Evolutionary conservation across 164 flowering plant species (phyloP).

Genomic region (Tetrastigma voinierianum): DNA sequence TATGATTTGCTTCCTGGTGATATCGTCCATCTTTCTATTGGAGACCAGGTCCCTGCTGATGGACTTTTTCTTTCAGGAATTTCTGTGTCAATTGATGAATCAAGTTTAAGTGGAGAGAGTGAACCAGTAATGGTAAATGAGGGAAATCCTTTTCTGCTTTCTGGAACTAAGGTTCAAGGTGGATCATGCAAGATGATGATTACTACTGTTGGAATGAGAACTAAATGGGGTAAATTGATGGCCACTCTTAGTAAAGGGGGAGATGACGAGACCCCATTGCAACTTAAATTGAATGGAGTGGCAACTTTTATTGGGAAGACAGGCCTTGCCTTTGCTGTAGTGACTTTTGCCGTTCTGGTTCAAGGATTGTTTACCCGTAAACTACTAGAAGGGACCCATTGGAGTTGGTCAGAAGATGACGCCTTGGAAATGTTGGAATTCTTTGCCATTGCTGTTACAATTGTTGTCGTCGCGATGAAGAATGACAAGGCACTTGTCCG

Average conservation of each 20-base stretch:
- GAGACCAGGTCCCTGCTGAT: conserved; percentile 87
- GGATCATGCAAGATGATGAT: conserved; percentile 82
- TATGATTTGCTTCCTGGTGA: conserved; percentile 80
- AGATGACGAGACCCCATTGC: conserved; percentile 84
- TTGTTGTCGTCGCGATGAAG: conserved; percentile 91
- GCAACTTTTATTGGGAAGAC: conserved; percentile 84
- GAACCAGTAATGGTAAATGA: conserved; percentile 59
- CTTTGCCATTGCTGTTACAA: conserved; percentile 79
- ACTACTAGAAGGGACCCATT: conserved; percentile 42
- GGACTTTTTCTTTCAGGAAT: conserved; percentile 78
- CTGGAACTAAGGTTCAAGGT: conserved; percentile 79
- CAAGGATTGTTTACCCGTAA: conserved; percentile 56
- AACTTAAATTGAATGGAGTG: conserved; percentile 83
- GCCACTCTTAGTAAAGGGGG: conserved; percentile 89
- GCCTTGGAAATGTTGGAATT: conserved; percentile 60
- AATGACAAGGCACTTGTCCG: conserved; percentile 79
- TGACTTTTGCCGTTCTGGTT: conserved; percentile 76
- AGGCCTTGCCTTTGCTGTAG: conserved; percentile 72
- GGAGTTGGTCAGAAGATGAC: conserved; percentile 68
- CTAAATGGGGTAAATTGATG: conserved; percentile 89
- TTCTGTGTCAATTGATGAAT: conserved; percentile 67
- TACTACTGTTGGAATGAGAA: conserved; percentile 84
- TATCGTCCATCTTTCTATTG: conserved; percentile 71
- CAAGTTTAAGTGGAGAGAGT: conserved; percentile 81
- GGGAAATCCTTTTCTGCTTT: conserved; percentile 62